A percentile compares a stretch with the other conserved stretches of the same genome.
Evolutionary conservation across 1,284 basidiomycete species (phyloP).

Genomic region (Cystobasidium slooffiae): DNA sequence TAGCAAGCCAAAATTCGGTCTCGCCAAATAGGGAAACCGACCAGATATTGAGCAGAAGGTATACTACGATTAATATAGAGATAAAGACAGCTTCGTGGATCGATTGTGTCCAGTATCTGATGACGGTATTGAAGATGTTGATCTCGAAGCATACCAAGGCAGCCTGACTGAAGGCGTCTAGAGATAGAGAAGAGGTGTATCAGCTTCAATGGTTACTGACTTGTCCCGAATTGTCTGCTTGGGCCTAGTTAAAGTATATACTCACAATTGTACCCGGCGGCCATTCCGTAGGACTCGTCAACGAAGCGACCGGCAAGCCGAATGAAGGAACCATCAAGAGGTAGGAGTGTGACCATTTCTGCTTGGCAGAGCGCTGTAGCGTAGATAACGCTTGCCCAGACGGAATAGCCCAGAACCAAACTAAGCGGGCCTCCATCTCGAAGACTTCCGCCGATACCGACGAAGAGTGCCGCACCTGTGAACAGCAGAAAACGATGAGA

Average conservation of each 20-base stretch:
- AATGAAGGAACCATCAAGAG: slow-evolving; percentile 46
- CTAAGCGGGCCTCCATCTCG: slow-evolving; percentile 40
- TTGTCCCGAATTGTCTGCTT: too few species aligned
- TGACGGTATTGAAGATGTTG: slow-evolving; percentile 53
- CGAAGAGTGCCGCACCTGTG: slow-evolving; percentile 43
- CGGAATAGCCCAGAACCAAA: slow-evolving; percentile 33
- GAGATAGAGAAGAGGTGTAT: not conserved
- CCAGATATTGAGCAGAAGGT: slow-evolving; percentile 51
- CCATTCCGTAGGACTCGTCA: slow-evolving; percentile 47
- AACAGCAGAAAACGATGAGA: too few species aligned
- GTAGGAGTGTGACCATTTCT: slow-evolving; percentile 46
- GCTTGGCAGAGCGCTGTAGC: slow-evolving; percentile 44
- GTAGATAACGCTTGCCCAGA: slow-evolving; percentile 36
- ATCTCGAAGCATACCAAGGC: slow-evolving; percentile 54
- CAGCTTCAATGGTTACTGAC: too few species aligned
- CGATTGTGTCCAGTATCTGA: slow-evolving; percentile 47
- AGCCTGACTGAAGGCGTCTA: slow-evolving; percentile 38
- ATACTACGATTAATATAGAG: slow-evolving; percentile 48
- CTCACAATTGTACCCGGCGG: slow-evolving; percentile 51
- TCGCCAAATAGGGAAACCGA: slow-evolving; percentile 53
- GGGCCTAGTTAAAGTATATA: not conserved
- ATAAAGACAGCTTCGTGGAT: slow-evolving; percentile 53
- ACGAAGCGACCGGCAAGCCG: slow-evolving; percentile 45
- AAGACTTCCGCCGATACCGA: slow-evolving; percentile 41
- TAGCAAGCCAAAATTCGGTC: slow-evolving; percentile 53